Evolutionary conservation across 257 asterid species (phyloP).

Genomic region (Verbascum thapsus): DNA sequence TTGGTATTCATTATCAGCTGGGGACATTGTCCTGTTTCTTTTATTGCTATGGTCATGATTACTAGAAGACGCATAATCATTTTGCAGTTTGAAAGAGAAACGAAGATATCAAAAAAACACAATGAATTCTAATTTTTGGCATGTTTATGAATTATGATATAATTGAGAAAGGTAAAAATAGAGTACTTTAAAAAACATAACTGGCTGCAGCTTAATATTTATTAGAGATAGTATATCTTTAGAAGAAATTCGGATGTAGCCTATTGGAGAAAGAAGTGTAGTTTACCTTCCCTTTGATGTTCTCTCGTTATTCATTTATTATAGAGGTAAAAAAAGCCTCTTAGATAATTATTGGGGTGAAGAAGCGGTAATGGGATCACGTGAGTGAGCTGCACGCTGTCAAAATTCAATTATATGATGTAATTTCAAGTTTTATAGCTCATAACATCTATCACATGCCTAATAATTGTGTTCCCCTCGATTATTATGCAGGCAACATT

Average conservation of each 20-base stretch:
- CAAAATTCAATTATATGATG: constrained; percentile 12
- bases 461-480: constrained; percentile 21
- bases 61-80: not conserved
- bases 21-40: not conserved
- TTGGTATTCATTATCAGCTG: not conserved
- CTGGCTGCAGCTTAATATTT: no score
- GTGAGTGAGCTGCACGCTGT: not conserved
- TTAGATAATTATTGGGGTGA: not conserved
- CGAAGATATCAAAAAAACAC: not conserved
- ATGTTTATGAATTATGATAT: not conserved
- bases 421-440: constrained; percentile 10
- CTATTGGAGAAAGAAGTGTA: not conserved
- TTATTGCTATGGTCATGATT: constrained; percentile 3
- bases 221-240: no score
- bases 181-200: no score
- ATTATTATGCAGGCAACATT: constrained; percentile 51
- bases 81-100: constrained; percentile 10
- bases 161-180: constrained; percentile 10
- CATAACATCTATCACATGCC: constrained; percentile 14
- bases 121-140: constrained; percentile 1
- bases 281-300: not conserved
- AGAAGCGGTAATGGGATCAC: constrained; percentile 7
- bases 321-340: no score
- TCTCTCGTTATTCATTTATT: no score
- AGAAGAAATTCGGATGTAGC: not conserved